Evolutionary conservation across 2,329 filamentous ascomycete genomes (phyloP).

Genomic region (Nothomitra cinnamomea): DNA sequence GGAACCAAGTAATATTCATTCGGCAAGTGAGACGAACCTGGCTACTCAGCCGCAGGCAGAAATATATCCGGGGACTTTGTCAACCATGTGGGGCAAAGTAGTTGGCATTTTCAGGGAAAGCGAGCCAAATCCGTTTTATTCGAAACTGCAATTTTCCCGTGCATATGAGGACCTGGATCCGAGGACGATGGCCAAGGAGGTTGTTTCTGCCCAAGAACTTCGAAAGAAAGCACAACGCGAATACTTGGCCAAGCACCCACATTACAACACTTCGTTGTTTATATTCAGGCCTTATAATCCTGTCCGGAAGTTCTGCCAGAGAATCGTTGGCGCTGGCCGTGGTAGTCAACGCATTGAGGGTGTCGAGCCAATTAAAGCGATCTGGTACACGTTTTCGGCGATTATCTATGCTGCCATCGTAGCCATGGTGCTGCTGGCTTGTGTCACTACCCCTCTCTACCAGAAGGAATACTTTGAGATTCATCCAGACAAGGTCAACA

Average conservation of each 20-base stretch:
- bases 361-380: constrained; percentile 67
- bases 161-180: constrained; percentile 69
- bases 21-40: constrained; percentile 34
- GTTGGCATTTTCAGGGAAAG: constrained; percentile 38
- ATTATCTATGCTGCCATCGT: constrained; percentile 90
- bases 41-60: constrained; percentile 22
- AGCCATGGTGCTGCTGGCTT: constrained; percentile 93
- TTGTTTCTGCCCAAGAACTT: constrained; percentile 65
- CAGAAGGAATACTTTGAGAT: constrained; percentile 68
- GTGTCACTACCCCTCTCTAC: constrained; percentile 84
- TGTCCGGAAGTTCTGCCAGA: constrained; percentile 68
- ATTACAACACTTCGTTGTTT: constrained; percentile 83
- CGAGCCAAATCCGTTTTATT: constrained; percentile 92
- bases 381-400: constrained; percentile 88
- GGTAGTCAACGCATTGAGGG: constrained; percentile 79
- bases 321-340: constrained; percentile 77
- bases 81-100: constrained; percentile 40
- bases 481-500: constrained; percentile 40
- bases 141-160: constrained; percentile 52
- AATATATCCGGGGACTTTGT: background rate
- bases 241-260: constrained; percentile 72
- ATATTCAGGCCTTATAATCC: constrained; percentile 66
- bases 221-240: constrained; percentile 80
- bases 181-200: constrained; percentile 75
- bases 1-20: constrained; percentile 12